These are phyloP conservation scores for Podospora conica DNA, from an alignment of 495 filamentous ascomycete species.

Conservation along the genomic window DNA sequence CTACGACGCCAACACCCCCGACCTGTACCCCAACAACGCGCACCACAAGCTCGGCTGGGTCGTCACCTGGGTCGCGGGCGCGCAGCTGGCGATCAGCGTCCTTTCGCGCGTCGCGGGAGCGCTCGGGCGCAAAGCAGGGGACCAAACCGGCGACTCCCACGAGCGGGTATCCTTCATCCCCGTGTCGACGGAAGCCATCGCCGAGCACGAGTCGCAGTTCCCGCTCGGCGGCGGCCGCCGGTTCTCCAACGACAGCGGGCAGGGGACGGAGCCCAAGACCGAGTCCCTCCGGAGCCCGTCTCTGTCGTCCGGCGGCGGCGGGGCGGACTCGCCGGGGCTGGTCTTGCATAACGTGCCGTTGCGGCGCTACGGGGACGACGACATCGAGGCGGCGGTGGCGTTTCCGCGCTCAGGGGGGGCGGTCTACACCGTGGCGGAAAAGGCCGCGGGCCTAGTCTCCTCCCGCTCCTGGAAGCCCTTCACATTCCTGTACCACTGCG, in stretches of 20 bases:
- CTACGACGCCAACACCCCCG: slow-evolving; percentile 78
- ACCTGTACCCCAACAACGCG: slow-evolving; percentile 81
- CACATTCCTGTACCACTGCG: slow-evolving; percentile 35
- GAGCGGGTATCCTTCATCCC: slow-evolving; percentile 56
- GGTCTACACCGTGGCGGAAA: slow-evolving; percentile 23
- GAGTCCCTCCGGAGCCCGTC: slow-evolving; percentile 61
- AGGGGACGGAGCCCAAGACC: slow-evolving; percentile 71
- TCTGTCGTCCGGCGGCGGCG: slow-evolving; percentile 52
- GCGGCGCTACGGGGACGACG: slow-evolving; percentile 41
- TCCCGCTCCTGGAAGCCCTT: slow-evolving; percentile 38
- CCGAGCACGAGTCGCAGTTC: slow-evolving; percentile 47
- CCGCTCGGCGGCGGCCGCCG: slow-evolving; percentile 46
- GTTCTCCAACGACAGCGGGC: slow-evolving; percentile 81
- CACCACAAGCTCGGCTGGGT: slow-evolving; percentile 91
- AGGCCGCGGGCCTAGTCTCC: slow-evolving; percentile 34
- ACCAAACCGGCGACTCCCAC: slow-evolving; percentile 21
- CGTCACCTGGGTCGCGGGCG: slow-evolving; percentile 61
- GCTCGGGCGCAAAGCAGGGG: slow-evolving; percentile 19
- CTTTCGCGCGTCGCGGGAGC: slow-evolving; percentile 47
- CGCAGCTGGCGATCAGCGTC: slow-evolving; percentile 63
- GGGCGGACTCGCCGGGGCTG: slow-evolving; percentile 47
- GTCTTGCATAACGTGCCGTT: slow-evolving; percentile 45
- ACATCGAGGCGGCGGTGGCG: slow-evolving; percentile 28
- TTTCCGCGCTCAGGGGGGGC: slow-evolving; percentile 12
- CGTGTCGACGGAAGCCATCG: slow-evolving; percentile 62